Base-by-base conservation (phyloP, 208 protist genomes). In the Trypanosoma mega region DNA sequence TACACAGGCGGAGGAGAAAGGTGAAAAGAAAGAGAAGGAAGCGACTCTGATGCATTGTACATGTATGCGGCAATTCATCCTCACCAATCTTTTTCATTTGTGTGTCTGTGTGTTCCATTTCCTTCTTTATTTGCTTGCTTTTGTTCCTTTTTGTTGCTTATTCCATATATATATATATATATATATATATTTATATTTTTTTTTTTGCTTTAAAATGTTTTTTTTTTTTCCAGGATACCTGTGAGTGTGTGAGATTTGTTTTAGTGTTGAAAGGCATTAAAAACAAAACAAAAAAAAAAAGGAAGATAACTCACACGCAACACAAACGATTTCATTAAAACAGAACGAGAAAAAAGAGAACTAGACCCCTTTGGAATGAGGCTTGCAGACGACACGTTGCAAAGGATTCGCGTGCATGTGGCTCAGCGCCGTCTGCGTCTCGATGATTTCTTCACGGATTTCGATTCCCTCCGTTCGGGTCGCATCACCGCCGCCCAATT, bases 371-470 rank as follows among this genome's bases (percentile, higher is more conserved):
- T n/a, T n/a, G n/a, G n/a, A n/a, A 73, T 78, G 72, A 46, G 47
- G 55, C 18, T 72, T 31, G 51, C 74, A 3, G 67, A 74, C 0
- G 63, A 48, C 3, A 70, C 72, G 4, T 36, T 93, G 63, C 49
- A 67, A 50, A 77, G 78, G 46, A 69, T 82, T 24, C 71, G 72
- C 3, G 72, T 75, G 23, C 71, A 86, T 23, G 65, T 76, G 23
- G 60, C 68, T 31, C 78, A 91, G 62, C 77, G 82, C 20, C 86
- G 88, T 34, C 65, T 95, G 27, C 80, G 84, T 36, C 63, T 95
- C 12, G 73, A 92, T 49, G 80, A 92, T 43, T 76, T 78, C 54
- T 93, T 97, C 51, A 49, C 68, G 12, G 92, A 97, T 64, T 97
- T 88, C 58, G 92, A 97, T 45, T 65, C 47, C 12, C 80, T 96